Conservation (phyloP, 768 basidiomycete genomes). For the Austroboletus festivus region DNA sequence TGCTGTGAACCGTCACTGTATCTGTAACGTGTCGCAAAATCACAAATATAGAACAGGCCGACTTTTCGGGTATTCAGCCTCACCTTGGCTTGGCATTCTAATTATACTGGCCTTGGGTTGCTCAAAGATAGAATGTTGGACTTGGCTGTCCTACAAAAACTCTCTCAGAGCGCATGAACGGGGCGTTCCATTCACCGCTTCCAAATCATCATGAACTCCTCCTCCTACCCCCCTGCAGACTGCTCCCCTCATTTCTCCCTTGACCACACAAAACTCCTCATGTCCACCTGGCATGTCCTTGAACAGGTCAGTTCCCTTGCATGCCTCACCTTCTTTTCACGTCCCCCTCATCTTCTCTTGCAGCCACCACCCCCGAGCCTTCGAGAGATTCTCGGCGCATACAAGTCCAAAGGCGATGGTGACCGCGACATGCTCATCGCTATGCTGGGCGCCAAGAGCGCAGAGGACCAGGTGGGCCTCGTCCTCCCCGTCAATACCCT, state of each 20-base stretch:
- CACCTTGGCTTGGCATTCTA: constrained; percentile 44
- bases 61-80: constrained; percentile 34
- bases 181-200: constrained; percentile 12
- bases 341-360: constrained; percentile 1
- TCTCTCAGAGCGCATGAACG: constrained; percentile 22
- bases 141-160: constrained; percentile 45
- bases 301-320: constrained; percentile 40
- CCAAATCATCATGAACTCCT: constrained; percentile 21
- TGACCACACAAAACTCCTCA: constrained; percentile 35
- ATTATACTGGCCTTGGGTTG: constrained; percentile 34
- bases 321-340: neutral
- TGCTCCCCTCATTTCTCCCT: constrained; percentile 15
- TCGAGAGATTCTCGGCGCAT: constrained; percentile 83
- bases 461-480: constrained; percentile 81
- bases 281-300: constrained; percentile 44
- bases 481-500: constrained; percentile 5
- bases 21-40: constrained; percentile 6
- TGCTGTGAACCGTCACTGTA: neutral
- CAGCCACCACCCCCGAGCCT: constrained; percentile 78
- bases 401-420: constrained; percentile 81
- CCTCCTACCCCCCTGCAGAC: constrained; percentile 19
- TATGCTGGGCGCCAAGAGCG: constrained; percentile 88
- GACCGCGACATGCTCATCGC: constrained; percentile 90
- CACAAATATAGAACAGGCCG: constrained; percentile 20
- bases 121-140: constrained; percentile 46